These are phyloP conservation scores for Thelephora ganbajun DNA, from an alignment of 768 basidiomycete genomes.

Conservation along the genomic window DNA sequence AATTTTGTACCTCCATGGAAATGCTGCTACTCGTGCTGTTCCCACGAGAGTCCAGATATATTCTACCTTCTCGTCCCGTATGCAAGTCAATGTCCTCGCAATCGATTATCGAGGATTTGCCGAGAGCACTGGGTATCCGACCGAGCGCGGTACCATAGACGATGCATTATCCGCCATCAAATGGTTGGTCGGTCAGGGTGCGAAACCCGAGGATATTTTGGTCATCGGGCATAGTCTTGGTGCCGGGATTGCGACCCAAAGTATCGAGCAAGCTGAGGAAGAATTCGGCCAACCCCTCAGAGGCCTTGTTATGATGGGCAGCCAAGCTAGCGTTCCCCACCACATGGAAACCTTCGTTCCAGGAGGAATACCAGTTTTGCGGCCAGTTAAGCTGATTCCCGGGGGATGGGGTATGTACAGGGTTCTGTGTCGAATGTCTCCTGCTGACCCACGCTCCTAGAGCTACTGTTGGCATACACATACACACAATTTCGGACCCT, in stretches of 20 bases:
- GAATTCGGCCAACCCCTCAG: constrained; percentile 24
- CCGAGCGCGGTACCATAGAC: constrained; percentile 51
- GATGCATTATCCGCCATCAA: constrained; percentile 76
- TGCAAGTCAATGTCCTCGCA: constrained; percentile 64
- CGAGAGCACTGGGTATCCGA: constrained; percentile 72
- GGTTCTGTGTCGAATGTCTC: not conserved
- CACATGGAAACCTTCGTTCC: constrained; percentile 58
- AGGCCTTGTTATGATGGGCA: constrained; percentile 27
- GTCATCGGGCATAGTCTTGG: constrained; percentile 84
- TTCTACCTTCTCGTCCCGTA: constrained; percentile 45
- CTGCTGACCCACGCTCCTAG: constrained; percentile 1
- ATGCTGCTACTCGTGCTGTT: constrained; percentile 67
- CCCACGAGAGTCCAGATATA: constrained; percentile 57
- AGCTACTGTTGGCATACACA: constrained; percentile 1
- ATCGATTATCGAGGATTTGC: constrained; percentile 91
- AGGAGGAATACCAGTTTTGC: constrained; percentile 56
- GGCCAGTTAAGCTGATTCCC: constrained; percentile 55
- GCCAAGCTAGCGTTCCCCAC: constrained; percentile 22
- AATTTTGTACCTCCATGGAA: constrained; percentile 89
- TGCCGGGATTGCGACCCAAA: constrained; percentile 51
- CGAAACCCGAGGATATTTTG: constrained; percentile 42
- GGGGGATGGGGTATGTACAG: constrained; percentile 41
- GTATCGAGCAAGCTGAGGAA: constrained; percentile 23
- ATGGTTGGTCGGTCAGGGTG: constrained; percentile 53
- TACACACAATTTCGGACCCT: not conserved